These are phyloP conservation scores for Flaveria trinervia DNA, from an alignment of 129 eudicot genomes.

Conservation along the genomic window DNA sequence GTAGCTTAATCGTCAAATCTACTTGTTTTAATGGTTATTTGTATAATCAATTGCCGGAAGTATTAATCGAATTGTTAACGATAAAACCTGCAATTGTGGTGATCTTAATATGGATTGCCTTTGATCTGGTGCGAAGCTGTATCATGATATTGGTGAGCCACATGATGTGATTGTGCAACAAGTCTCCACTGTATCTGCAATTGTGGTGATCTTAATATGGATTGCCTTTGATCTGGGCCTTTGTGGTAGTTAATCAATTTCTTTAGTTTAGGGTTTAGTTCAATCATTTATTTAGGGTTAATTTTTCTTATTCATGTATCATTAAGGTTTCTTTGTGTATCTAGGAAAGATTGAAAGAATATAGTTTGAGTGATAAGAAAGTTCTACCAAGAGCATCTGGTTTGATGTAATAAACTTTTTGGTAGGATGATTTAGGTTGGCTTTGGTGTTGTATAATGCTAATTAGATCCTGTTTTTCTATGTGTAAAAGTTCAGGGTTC, in stretches of 20 bases:
- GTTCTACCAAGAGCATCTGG: neutral
- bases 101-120: no score
- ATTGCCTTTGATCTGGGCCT: no score
- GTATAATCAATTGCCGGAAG: neutral
- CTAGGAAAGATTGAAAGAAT: no score
- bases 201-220: no score
- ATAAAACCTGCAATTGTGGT: neutral
- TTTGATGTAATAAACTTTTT: constrained; percentile 8
- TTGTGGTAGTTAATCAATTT: constrained; percentile 1
- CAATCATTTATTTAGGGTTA: neutral
- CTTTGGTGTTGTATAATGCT: neutral
- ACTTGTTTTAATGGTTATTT: neutral
- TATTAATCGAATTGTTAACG: no score
- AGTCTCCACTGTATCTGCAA: neutral
- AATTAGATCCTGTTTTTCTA: neutral
- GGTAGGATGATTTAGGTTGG: neutral
- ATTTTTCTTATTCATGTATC: neutral
- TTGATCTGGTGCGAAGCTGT: no score
- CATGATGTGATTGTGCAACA: no score
- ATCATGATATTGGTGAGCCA: no score
- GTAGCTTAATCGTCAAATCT: constrained; percentile 1
- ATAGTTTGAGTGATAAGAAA: neutral
- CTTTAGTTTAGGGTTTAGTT: neutral
- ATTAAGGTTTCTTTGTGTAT: neutral
- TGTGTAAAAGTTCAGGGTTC: neutral